Percentiles rank a stretch among this genome's conserved stretches.
Evolutionary conservation across 257 asterid species (phyloP).

Genomic region (Solanum tacnaense): DNA sequence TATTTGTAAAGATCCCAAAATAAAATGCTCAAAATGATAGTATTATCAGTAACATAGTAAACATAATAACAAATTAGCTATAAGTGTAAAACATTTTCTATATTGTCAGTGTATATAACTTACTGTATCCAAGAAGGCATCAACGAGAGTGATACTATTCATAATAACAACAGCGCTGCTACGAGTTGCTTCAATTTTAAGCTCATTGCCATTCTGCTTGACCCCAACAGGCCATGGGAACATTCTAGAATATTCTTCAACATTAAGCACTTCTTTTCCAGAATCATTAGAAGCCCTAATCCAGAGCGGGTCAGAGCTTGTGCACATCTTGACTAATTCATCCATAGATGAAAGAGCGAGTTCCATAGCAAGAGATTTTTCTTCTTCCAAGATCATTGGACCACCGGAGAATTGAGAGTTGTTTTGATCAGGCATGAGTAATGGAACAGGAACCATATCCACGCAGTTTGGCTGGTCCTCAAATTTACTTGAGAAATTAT

Average conservation of each 20-base stretch:
- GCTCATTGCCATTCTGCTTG: slow-evolving; percentile 22
- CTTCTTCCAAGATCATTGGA: slow-evolving; percentile 56
- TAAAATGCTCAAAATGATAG: neutral
- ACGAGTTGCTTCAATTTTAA: slow-evolving; percentile 63
- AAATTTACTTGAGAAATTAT: slow-evolving; percentile 37
- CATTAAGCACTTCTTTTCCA: slow-evolving; percentile 33
- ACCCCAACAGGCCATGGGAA: slow-evolving; percentile 52
- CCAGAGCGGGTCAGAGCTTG: slow-evolving; percentile 66
- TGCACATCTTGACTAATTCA: slow-evolving; percentile 64
- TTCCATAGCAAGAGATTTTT: slow-evolving; percentile 57
- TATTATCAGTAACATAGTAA: neutral
- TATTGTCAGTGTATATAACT: neutral
- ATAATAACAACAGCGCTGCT: slow-evolving; percentile 69
- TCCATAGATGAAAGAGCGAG: slow-evolving; percentile 55
- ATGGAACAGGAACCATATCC: slow-evolving; percentile 37
- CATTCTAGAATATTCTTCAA: slow-evolving; percentile 54
- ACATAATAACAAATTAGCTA: neutral
- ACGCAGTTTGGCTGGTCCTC: slow-evolving; percentile 26
- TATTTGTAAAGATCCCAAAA: neutral
- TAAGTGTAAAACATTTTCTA: too few relatives aligned
- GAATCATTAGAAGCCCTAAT: slow-evolving; percentile 5
- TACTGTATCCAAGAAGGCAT: slow-evolving; percentile 86
- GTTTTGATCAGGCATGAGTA: slow-evolving; percentile 35
- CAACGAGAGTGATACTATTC: slow-evolving; percentile 87
- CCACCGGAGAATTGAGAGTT: slow-evolving; percentile 33